These are phyloP conservation scores for Eucalyptus microcorys DNA, from an alignment of 345 rosid genomes.

Conservation along the genomic window DNA sequence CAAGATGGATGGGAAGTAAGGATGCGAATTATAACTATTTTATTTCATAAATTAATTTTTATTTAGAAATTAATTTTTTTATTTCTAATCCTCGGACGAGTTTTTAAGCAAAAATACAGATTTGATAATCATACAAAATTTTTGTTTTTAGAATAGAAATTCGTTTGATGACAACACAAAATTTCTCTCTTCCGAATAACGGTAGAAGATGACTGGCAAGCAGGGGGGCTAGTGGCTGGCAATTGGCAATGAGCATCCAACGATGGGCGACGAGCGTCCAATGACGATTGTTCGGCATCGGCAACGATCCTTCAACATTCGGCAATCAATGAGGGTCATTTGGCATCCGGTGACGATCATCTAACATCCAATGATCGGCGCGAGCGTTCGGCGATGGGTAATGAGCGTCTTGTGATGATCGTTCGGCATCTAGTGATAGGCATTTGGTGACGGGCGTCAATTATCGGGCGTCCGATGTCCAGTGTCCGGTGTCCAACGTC, in stretches of 20 bases:
- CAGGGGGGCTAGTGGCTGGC: rapidly evolving
- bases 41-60: no score
- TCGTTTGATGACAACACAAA: rapidly evolving
- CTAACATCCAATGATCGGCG: rapidly evolving
- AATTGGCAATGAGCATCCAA: no score
- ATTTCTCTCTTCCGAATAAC: rapidly evolving
- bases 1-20: not conserved
- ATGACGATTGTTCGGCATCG: rapidly evolving
- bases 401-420: rapidly evolving
- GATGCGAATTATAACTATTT: no score
- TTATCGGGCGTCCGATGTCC: rapidly evolving
- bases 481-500: rapidly evolving
- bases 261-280: rapidly evolving
- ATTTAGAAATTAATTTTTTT: no score
- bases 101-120: no score
- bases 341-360: rapidly evolving
- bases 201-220: rapidly evolving
- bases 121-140: no score
- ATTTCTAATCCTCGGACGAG: rapidly evolving
- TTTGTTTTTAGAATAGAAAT: no score
- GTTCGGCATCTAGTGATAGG: rapidly evolving
- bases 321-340: no score
- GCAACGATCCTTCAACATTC: rapidly evolving
- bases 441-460: rapidly evolving
- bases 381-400: rapidly evolving